Base-by-base conservation (phyloP, 179 eudicot species). In the Camellia oleifera region DNA sequence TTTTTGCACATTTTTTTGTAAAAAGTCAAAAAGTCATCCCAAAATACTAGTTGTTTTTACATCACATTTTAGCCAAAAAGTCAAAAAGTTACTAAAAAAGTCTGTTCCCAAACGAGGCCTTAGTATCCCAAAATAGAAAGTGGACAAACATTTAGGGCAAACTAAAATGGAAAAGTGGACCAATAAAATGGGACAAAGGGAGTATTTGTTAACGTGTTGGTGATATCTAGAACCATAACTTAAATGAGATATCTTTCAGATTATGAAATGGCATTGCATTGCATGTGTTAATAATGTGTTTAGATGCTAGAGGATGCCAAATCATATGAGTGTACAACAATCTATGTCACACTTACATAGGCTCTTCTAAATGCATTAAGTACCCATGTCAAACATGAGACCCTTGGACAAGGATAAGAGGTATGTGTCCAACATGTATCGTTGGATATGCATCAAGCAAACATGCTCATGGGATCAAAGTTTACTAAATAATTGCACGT, bases 361-460 rank as follows among this genome's bases (percentile, higher is more conserved):
- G 45, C 46, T 14, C 26, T 48, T 23, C 45, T 69, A 20, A 45
- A 69, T 69, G 14, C 73, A 69, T 69, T 44, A 50, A 72, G 10
- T 20, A 72, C 3, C 75, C 4, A 10, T 52, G 61, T 11, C 61
- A 7, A 26, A 23, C 17, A 23, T 1, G 11, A 18, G 75, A 72
- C n/a, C 45, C 61, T 72, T 50, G 42, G 10, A 23, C n/a, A 68
- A 70, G 9, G 57, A 14, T 46, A 23, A 17, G 32, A 23, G 75
- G 20, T 71, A 50, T 72, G 44, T 20, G 75, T 52, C 60, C 60
- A 14, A 32, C 15, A 2, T 72, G 32, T 52, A 23, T 15, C 52
- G 45, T 53, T 72, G 75, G 61, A 72, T 17, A 53, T 52, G 75
- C 60, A 72, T 45, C 75, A 23, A 64, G 4, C 32, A 64, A 64